Evolutionary conservation across 2,329 filamentous ascomycete genomes (phyloP).

Genomic region (Penicillium hordei): DNA sequence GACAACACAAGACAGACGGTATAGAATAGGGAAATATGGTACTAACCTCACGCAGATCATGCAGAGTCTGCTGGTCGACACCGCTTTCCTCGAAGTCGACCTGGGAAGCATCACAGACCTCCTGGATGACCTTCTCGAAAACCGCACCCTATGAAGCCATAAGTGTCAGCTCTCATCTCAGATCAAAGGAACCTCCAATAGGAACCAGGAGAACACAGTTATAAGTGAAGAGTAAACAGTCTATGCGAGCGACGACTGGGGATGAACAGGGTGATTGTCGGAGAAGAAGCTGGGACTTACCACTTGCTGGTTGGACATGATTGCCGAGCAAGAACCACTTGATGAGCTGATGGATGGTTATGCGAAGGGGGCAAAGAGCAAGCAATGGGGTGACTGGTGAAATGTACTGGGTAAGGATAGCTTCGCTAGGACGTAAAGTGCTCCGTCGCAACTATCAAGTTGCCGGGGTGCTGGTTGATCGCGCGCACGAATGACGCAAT

Average conservation of each 20-base stretch:
- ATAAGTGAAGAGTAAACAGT: conserved; percentile 1
- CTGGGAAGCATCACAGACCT: conserved; percentile 85
- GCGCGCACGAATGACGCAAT: conserved; percentile 13
- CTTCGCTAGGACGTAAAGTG: conserved; percentile 10
- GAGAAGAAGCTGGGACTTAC: conserved; percentile 39
- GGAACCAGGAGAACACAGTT: neutral
- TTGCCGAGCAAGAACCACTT: conserved; percentile 15
- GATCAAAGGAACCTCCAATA: neutral
- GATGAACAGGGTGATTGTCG: conserved; percentile 20
- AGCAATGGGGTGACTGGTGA: conserved; percentile 9
- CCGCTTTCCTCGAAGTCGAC: conserved; percentile 97
- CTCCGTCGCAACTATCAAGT: conserved; percentile 25
- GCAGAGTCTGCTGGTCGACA: conserved; percentile 80
- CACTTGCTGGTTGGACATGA: conserved; percentile 51
- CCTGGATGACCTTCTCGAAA: conserved; percentile 87
- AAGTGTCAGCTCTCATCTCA: conserved; percentile 28
- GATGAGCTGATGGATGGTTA: conserved; percentile 12
- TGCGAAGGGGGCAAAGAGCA: conserved; percentile 18
- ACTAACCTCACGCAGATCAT: conserved; percentile 84
- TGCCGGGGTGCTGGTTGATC: conserved; percentile 21
- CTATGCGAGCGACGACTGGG: conserved; percentile 27
- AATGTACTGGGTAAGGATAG: conserved; percentile 27
- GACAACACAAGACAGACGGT: conserved; percentile 6
- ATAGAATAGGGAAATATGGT: conserved; percentile 11
- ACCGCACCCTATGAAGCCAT: conserved; percentile 62